phyloP scores from a whole-genome alignment of 306 rosid species.

The Quercus gilva region DNA sequence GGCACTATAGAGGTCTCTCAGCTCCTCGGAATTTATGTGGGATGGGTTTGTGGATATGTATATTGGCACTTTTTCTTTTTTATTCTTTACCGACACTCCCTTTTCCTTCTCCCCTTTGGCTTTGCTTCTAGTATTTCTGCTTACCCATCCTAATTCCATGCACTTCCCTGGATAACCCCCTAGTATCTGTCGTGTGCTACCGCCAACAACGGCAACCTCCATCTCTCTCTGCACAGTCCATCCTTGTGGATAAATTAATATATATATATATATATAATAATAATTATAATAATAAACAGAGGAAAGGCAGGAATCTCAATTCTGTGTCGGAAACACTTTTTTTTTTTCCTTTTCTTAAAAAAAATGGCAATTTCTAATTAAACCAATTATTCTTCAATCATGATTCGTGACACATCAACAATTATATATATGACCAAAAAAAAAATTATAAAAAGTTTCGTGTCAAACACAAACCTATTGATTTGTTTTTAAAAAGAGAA shows the following conservation, averaged over 20 bases:
- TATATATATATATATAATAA: too few relatives aligned
- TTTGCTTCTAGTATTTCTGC: slow-evolving; percentile 15
- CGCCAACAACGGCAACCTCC: background rate
- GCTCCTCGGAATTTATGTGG: slow-evolving; percentile 49
- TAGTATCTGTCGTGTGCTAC: background rate
- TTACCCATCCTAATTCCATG: slow-evolving; percentile 54
- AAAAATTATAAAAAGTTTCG: too few relatives aligned
- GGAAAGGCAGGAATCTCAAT: too few relatives aligned
- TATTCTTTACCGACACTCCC: background rate
- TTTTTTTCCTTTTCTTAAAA: too few relatives aligned
- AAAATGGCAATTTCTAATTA: too few relatives aligned
- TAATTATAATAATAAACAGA: too few relatives aligned
- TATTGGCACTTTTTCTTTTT: slow-evolving; percentile 38
- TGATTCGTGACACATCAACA: too few relatives aligned
- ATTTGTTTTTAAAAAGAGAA: too few relatives aligned
- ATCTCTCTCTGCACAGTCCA: background rate
- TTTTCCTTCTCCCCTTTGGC: background rate
- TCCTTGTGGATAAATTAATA: background rate
- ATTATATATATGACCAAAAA: too few relatives aligned
- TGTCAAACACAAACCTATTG: too few relatives aligned
- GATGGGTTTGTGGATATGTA: slow-evolving; percentile 56
- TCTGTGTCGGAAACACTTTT: too few relatives aligned
- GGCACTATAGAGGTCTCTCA: slow-evolving; percentile 45
- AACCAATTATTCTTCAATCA: too few relatives aligned
- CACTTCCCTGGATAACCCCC: slow-evolving; percentile 20